These are phyloP conservation scores for Saccharomyces kudriavzevii DNA, from an alignment of 805 yeast genomes.

Conservation along the genomic window DNA sequence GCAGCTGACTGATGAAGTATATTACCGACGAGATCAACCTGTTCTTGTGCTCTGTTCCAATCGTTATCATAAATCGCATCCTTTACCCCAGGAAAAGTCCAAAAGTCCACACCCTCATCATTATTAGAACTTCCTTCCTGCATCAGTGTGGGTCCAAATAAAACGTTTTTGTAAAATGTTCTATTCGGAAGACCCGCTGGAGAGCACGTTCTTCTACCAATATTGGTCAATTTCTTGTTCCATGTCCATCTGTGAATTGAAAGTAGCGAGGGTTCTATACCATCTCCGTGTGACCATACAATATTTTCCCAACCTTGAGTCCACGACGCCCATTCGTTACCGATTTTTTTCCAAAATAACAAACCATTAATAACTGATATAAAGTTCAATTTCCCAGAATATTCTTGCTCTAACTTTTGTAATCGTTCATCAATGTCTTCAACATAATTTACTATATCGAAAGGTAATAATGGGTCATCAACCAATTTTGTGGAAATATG, in stretches of 20 bases:
- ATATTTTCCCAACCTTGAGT: slow-evolving; percentile 51
- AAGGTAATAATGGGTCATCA: slow-evolving; percentile 72
- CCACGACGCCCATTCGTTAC: slow-evolving; percentile 45
- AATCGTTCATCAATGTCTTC: slow-evolving; percentile 36
- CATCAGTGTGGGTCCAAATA: slow-evolving; percentile 59
- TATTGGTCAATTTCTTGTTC: slow-evolving; percentile 52
- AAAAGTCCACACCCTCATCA: slow-evolving; percentile 18
- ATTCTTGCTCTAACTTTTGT: slow-evolving; percentile 34
- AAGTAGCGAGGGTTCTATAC: slow-evolving; percentile 58
- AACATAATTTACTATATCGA: slow-evolving; percentile 42
- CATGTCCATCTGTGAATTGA: slow-evolving; percentile 66
- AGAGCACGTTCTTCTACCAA: slow-evolving; percentile 45
- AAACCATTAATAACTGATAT: slow-evolving; percentile 28
- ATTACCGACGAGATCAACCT: slow-evolving; percentile 38
- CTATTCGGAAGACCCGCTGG: slow-evolving; percentile 40
- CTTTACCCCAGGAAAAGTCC: slow-evolving; percentile 67
- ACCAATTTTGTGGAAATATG: slow-evolving; percentile 46
- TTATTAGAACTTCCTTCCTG: slow-evolving; percentile 47
- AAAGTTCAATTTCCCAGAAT: slow-evolving; percentile 22
- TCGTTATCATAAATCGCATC: slow-evolving; percentile 51
- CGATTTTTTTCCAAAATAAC: slow-evolving; percentile 35
- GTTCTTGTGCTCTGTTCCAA: slow-evolving; percentile 45
- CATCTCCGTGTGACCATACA: slow-evolving; percentile 39
- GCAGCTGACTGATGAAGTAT: slow-evolving; percentile 26
- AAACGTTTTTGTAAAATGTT: slow-evolving; percentile 56